Conservation (phyloP, 2,329 filamentous ascomycete genomes). For the Fusarium sambucinum region DNA sequence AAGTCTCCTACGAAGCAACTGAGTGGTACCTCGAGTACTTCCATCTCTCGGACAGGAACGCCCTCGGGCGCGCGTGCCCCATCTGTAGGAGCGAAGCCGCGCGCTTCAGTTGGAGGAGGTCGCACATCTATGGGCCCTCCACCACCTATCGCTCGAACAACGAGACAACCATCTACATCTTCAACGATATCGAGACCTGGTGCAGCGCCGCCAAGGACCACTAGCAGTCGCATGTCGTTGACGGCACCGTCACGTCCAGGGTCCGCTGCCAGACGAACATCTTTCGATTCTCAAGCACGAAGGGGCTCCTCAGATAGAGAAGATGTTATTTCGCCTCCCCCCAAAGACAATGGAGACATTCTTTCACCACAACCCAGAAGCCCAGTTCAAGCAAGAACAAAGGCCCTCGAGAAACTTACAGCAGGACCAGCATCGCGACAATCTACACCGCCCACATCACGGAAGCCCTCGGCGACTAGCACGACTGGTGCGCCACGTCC, state of each 20-base stretch:
- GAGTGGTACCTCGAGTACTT: slow-evolving; percentile 65
- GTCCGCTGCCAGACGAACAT: slow-evolving; percentile 57
- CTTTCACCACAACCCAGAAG: slow-evolving; percentile 63
- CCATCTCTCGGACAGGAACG: slow-evolving; percentile 73
- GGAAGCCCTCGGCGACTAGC: slow-evolving; percentile 47
- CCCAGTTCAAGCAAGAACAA: slow-evolving; percentile 63
- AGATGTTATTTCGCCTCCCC: slow-evolving; percentile 55
- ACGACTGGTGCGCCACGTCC: slow-evolving; percentile 45
- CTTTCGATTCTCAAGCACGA: slow-evolving; percentile 61
- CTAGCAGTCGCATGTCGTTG: slow-evolving; percentile 57
- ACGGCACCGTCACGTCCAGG: slow-evolving; percentile 56
- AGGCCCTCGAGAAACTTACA: slow-evolving; percentile 65
- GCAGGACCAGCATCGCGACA: slow-evolving; percentile 50
- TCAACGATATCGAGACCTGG: slow-evolving; percentile 54
- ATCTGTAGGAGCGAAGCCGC: slow-evolving; percentile 62
- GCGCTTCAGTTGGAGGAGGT: slow-evolving; percentile 65
- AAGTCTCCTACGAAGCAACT: slow-evolving; percentile 85
- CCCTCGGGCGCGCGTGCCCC: slow-evolving; percentile 67
- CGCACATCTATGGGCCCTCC: slow-evolving; percentile 77
- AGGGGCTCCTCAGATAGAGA: slow-evolving; percentile 56
- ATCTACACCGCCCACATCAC: slow-evolving; percentile 51
- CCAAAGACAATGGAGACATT: slow-evolving; percentile 65
- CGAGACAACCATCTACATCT: slow-evolving; percentile 60
- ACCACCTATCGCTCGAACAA: slow-evolving; percentile 58
- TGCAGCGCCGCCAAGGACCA: slow-evolving; percentile 53